Base-by-base conservation (phyloP, 73 alveolate genomes). In the Paramecium primaurelia region DNA sequence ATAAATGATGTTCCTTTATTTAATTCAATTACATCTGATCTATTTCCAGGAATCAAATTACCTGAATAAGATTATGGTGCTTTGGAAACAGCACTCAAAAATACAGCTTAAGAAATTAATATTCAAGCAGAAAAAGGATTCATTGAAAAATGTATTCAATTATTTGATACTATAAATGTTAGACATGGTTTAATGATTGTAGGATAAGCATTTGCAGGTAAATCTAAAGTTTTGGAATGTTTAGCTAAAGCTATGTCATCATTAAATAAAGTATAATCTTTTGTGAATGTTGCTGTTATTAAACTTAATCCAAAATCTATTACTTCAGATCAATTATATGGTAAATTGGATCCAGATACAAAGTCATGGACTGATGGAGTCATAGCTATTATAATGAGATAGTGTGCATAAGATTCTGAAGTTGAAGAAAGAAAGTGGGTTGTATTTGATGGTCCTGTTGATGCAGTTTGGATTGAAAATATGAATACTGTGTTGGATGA, bases 1-100 rank as follows among this genome's bases (percentile, higher is more conserved):
- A 94, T 99, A 20, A 98, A 99, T 92, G 99, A 99, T 96, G 99
- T 99, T 28, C 99, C 99, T 22, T 94, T 99, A 25, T 99, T 99
- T 97, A 92, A 96, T 90, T 99, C 99, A 69, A 98, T 99, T 90
- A 98, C 99, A 1, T 97, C 99, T 58, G 99, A 99, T 96, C 97
- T 99, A 84, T 99, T 99, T 99, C 99, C 99, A 37, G 99, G 99
- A 16, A 98, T 97, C 9, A 95, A 90, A 49, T 97, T 98, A 8
- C 98, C 99, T 32, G 95, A 94, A 60, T 95, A 95, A 64, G 99
- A 98, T 68, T 98, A 97, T 96, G 86, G 96, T 86, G 95, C 91
- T 25, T 84, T 95, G 9, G 86, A 77, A 12, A 58, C 91, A 26
- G 94, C 95, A 20, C 58, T 86, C 8, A 59, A 88, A 59, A 68